These are phyloP conservation scores for Euphorbia peplus DNA, from an alignment of 345 rosid species.

Conservation along the genomic window DNA sequence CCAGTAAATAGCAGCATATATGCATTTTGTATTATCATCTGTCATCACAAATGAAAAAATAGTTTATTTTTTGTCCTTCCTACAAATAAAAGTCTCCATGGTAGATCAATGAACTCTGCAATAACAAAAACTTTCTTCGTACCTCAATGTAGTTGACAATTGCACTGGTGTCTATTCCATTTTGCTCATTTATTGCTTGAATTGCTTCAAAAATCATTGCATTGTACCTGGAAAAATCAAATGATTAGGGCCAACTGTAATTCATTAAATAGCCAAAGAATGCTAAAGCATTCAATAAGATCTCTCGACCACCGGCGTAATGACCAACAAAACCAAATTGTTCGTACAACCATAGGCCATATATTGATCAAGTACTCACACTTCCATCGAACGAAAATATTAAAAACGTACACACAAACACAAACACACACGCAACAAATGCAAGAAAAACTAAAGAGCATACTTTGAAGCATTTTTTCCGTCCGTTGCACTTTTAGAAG, in stretches of 20 bases:
- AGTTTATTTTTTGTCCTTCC: too few relatives aligned
- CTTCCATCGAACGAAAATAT: background rate
- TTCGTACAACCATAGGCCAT: background rate
- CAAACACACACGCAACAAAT: background rate
- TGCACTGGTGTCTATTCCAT: conserved; percentile 59
- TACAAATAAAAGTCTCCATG: background rate
- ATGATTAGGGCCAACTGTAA: conserved; percentile 6
- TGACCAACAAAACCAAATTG: background rate
- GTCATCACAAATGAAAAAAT: background rate
- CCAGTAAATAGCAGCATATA: background rate
- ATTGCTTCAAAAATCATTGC: conserved; percentile 82
- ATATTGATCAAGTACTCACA: background rate
- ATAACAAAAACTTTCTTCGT: background rate
- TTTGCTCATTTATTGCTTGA: conserved; percentile 48
- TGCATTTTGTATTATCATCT: background rate
- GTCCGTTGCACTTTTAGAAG: conserved; percentile 18
- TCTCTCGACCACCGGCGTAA: background rate
- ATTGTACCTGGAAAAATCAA: conserved; percentile 45
- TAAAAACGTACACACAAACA: background rate
- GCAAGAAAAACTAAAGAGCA: background rate
- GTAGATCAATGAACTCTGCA: background rate
- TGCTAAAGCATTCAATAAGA: background rate
- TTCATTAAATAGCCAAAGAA: background rate
- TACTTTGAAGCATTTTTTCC: conserved; percentile 45
- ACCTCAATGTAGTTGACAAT: conserved; percentile 73